Conservation (phyloP, 192 early-diverging fungal species). For the Coemansia sp. region DNA sequence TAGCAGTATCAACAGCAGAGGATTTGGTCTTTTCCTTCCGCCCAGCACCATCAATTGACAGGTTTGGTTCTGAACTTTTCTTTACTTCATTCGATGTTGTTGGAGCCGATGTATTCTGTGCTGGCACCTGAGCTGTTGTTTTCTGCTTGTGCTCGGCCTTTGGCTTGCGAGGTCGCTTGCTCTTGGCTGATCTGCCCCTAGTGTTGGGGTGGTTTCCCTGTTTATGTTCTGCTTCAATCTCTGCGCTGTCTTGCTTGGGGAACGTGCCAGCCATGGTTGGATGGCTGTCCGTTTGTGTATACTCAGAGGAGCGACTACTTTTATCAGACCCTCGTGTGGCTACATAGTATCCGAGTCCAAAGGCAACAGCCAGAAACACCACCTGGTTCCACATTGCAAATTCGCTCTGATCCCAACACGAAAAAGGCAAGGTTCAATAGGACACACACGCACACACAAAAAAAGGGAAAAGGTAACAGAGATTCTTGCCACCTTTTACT, state of each 20-base stretch:
- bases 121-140: background rate
- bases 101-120: background rate
- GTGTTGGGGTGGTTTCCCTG: background rate
- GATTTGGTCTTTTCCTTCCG: background rate
- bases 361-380: conserved; percentile 14
- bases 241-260: conserved; percentile 5
- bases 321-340: conserved; percentile 9
- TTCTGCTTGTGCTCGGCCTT: conserved; percentile 5
- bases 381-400: conserved; percentile 31
- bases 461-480: background rate
- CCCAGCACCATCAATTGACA: background rate
- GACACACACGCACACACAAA: no score
- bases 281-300: background rate
- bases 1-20: background rate
- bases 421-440: background rate
- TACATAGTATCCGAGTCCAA: conserved; percentile 37
- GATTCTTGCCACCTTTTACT: background rate
- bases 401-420: background rate
- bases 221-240: background rate
- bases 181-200: conserved; percentile 2
- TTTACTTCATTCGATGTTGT: background rate
- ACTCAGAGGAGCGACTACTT: background rate
- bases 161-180: conserved; percentile 10
- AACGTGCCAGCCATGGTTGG: conserved; percentile 16
- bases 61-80: background rate